Conservation (phyloP, 2,329 filamentous ascomycete species). For the Aspergillus sp. region DNA sequence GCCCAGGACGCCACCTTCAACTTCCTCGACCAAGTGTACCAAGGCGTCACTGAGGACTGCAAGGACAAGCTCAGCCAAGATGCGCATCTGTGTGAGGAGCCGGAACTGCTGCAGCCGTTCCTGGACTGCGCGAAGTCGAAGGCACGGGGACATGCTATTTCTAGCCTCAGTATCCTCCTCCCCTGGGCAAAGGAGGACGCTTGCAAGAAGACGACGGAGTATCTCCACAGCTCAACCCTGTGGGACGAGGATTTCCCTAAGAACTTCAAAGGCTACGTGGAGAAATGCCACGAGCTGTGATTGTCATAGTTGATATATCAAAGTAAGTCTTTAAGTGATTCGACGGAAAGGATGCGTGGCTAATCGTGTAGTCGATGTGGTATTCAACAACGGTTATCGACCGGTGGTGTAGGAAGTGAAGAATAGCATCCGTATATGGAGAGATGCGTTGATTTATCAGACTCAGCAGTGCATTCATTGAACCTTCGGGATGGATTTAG, state of each 20-base stretch:
- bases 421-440: too few relatives aligned
- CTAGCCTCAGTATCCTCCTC: background rate
- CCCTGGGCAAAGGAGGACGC: background rate
- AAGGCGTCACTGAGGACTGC: background rate
- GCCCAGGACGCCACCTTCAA: background rate
- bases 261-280: background rate
- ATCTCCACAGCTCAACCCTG: background rate
- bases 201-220: background rate
- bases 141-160: background rate
- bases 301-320: too few relatives aligned
- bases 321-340: too few relatives aligned
- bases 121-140: background rate
- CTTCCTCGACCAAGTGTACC: background rate
- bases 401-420: too few relatives aligned
- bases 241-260: constrained; percentile 1
- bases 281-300: background rate
- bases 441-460: too few relatives aligned
- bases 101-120: background rate
- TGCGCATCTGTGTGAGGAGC: background rate
- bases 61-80: background rate
- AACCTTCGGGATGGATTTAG: too few relatives aligned
- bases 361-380: too few relatives aligned
- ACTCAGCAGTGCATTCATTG: too few relatives aligned
- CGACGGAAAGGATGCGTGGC: too few relatives aligned
- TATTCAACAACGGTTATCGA: too few relatives aligned